Evolutionary conservation across 176 grass and related monocot genomes (phyloP).

Genomic region (Saccharum officinarum): DNA sequence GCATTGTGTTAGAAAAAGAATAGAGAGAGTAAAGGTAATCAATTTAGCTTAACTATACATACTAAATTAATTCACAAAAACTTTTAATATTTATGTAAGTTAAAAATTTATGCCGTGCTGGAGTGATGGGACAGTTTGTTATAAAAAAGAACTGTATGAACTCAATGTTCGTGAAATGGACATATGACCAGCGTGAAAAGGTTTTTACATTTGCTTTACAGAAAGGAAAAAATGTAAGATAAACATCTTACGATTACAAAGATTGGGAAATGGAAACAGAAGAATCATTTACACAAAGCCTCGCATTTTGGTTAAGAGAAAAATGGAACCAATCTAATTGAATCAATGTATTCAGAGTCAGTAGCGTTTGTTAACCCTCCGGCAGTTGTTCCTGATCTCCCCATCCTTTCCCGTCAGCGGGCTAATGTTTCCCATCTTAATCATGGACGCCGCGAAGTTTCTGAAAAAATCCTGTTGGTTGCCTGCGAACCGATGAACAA

Average conservation of each 20-base stretch:
- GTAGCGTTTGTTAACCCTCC: slow-evolving; percentile 36
- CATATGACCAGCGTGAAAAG: not conserved
- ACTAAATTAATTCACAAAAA: too few relatives aligned
- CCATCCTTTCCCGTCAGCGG: slow-evolving; percentile 32
- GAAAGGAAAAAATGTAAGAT: not conserved
- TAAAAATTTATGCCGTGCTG: too few relatives aligned
- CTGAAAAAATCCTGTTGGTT: slow-evolving; percentile 42
- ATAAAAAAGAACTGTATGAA: too few relatives aligned
- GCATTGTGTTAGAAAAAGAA: too few relatives aligned
- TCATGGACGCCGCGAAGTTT: slow-evolving; percentile 43
- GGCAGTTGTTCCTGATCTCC: slow-evolving; percentile 49
- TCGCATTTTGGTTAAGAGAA: not conserved
- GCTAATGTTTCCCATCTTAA: slow-evolving; percentile 65
- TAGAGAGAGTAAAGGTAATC: too few relatives aligned
- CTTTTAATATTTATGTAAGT: not conserved
- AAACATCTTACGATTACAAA: not conserved
- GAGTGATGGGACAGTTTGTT: too few relatives aligned
- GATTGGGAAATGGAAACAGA: not conserved
- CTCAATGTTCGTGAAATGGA: too few relatives aligned
- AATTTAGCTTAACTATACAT: too few relatives aligned
- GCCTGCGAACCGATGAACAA: slow-evolving; percentile 32
- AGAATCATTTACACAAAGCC: not conserved
- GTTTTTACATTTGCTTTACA: not conserved
- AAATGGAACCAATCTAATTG: not conserved
- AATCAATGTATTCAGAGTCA: not conserved